Base-by-base conservation (phyloP, 2,329 filamentous ascomycete species). In the Arthroderma uncinatum region DNA sequence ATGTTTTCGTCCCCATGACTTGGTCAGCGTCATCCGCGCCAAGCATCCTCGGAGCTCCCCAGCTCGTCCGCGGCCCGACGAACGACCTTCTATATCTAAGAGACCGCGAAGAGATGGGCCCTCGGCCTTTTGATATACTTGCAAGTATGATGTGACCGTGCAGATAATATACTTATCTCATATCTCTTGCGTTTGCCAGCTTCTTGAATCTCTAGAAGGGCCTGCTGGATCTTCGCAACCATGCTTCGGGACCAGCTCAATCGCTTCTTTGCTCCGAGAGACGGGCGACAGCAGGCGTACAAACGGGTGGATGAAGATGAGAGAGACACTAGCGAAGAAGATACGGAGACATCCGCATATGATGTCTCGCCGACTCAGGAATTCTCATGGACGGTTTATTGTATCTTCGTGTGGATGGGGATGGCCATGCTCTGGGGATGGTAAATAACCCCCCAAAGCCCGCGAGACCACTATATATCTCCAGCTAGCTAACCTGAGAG, bases 381-480 rank as follows among this genome's bases (percentile, higher is more conserved):
- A 34, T 95, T 95, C 74, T 95, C 89, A 61, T 90, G 87, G 83
- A 67, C 88, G 36, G 88, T 94, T 70, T 98, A 97, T 73, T 76
- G 74, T 64, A 85, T 95, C 67, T 97, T 97, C 71, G 77, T 86
- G 57, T 75, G 95, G 54, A 77, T 97, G 25, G 93, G 93, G 54
- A 79, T 95, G 57, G 88, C 91, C 55, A 97, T 97, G 93, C 79
- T 97, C 47, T 97, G 92, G 92, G 90, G 92, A 57, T 97, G 92
- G 92, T 94, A 81, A 64, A 81, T 65, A 53, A 48, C 50, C 40
- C 30, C 21, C n/a, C 53, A 61, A 16, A 10, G n/a, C n/a, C 48
- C 56, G 54, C 19, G 28, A 25, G 10, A 4, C 23, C 53, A 14
- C 16, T 4, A 28, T 30, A 14, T 52, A 23, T 21, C 19, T 53